Conservation (phyloP, 2,329 filamentous ascomycete genomes). For the Xylaria sp. region DNA sequence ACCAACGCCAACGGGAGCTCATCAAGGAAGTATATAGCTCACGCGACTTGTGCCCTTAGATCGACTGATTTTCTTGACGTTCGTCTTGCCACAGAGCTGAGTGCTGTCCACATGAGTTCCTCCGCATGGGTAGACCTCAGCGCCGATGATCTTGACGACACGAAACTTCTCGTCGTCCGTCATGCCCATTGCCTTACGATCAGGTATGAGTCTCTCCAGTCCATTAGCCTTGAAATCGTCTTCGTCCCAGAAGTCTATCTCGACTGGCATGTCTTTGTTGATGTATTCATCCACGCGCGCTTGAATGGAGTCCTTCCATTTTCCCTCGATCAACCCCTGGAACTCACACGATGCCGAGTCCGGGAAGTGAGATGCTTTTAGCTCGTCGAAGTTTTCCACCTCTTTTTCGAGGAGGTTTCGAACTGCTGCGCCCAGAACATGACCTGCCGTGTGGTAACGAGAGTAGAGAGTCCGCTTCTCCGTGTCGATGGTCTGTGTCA, state of each 20-base stretch:
- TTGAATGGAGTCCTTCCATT: constrained; percentile 59
- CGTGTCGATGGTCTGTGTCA: constrained; percentile 55
- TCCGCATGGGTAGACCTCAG: constrained; percentile 68
- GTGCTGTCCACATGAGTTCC: constrained; percentile 66
- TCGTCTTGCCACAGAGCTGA: constrained; percentile 53
- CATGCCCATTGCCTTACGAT: constrained; percentile 37
- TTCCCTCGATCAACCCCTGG: constrained; percentile 58
- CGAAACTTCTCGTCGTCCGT: constrained; percentile 51
- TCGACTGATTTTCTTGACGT: constrained; percentile 62
- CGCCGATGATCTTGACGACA: constrained; percentile 63
- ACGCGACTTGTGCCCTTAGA: constrained; percentile 59
- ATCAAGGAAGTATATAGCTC: constrained; percentile 36
- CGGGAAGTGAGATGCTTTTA: constrained; percentile 68
- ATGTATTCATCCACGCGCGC: constrained; percentile 54
- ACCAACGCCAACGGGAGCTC: not conserved
- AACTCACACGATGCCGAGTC: constrained; percentile 65
- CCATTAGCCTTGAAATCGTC: constrained; percentile 53
- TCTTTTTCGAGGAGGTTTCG: constrained; percentile 49
- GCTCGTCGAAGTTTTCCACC: constrained; percentile 53
- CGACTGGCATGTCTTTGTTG: constrained; percentile 49
- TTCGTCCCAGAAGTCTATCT: constrained; percentile 63
- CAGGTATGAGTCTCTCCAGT: constrained; percentile 51
- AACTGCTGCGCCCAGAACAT: constrained; percentile 66
- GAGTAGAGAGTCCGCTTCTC: constrained; percentile 59
- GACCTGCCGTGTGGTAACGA: constrained; percentile 67